phyloP scores from a whole-genome alignment of 805 yeast genomes.

The Schizosaccharomyces osmophilus region DNA sequence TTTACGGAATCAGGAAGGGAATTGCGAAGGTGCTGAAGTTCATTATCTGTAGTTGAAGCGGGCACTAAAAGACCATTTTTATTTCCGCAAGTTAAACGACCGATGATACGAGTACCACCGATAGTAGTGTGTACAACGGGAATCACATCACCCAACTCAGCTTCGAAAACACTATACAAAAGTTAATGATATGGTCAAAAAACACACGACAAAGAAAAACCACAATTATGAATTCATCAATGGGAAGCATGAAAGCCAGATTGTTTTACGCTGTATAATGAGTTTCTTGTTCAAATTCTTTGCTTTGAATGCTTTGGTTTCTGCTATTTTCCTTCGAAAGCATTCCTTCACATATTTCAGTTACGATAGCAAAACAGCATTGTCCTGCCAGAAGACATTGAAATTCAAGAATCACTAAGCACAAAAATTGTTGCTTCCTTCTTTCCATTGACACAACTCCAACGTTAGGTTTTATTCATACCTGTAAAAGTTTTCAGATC shows the following conservation, averaged over 20 bases:
- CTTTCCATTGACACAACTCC: neutral
- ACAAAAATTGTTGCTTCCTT: neutral
- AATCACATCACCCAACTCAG: conserved; percentile 84
- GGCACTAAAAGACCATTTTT: conserved; percentile 94
- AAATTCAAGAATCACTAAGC: neutral
- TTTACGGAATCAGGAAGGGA: conserved; percentile 84
- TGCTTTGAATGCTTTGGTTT: too few species aligned
- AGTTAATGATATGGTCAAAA: conserved; percentile 7
- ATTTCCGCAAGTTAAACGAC: conserved; percentile 91
- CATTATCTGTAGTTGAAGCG: conserved; percentile 94
- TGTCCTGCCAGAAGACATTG: neutral
- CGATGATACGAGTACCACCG: conserved; percentile 93
- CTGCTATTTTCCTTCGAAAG: too few species aligned
- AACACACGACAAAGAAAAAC: neutral
- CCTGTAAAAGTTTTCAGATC: conserved; percentile 45
- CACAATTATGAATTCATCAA: neutral
- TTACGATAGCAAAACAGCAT: too few species aligned
- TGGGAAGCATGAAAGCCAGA: neutral
- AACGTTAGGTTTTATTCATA: conserved; percentile 12
- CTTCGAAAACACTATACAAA: conserved; percentile 78
- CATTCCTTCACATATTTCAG: too few species aligned
- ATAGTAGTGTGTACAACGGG: conserved; percentile 95
- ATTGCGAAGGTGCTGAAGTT: conserved; percentile 88
- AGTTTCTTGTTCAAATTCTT: too few species aligned
- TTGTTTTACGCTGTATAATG: neutral